These are phyloP conservation scores for Rhodotorula sp. DNA, from an alignment of 1,284 basidiomycete species.

Conservation along the genomic window DNA sequence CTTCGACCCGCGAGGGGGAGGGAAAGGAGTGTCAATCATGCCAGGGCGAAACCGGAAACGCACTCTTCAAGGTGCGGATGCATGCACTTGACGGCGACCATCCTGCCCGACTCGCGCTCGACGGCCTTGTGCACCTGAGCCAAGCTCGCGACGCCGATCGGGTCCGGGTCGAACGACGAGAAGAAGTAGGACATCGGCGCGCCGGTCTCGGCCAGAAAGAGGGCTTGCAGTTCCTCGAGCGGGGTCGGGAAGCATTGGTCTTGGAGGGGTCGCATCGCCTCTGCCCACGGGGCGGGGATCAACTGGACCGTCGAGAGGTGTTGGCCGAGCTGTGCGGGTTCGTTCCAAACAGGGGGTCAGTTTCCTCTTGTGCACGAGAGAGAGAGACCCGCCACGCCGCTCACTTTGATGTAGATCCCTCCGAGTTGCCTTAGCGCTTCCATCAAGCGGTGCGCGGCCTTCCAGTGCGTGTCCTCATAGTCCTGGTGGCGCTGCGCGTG, in stretches of 20 bases:
- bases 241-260: conserved; percentile 68
- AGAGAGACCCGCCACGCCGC: conserved; percentile 42
- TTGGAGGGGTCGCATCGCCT: conserved; percentile 62
- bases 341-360: conserved; percentile 7
- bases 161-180: conserved; percentile 78
- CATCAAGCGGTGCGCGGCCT: conserved; percentile 72
- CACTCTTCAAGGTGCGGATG: conserved; percentile 76
- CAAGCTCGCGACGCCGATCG: conserved; percentile 87
- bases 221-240: conserved; percentile 63
- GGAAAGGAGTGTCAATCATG: too few relatives aligned
- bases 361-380: not conserved
- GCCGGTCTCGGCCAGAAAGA: conserved; percentile 74
- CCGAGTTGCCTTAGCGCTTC: conserved; percentile 82
- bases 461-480: conserved; percentile 59
- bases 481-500: conserved; percentile 54
- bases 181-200: conserved; percentile 49
- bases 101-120: conserved; percentile 66
- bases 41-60: not conserved
- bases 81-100: conserved; percentile 95
- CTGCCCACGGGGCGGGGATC: conserved; percentile 60
- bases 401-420: conserved; percentile 86
- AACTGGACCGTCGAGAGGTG: conserved; percentile 69
- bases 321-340: conserved; percentile 59
- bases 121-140: conserved; percentile 91
- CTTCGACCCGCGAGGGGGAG: not conserved